phyloP scores from a whole-genome alignment of 257 asterid species.

The Solanum lycopersicoides region DNA sequence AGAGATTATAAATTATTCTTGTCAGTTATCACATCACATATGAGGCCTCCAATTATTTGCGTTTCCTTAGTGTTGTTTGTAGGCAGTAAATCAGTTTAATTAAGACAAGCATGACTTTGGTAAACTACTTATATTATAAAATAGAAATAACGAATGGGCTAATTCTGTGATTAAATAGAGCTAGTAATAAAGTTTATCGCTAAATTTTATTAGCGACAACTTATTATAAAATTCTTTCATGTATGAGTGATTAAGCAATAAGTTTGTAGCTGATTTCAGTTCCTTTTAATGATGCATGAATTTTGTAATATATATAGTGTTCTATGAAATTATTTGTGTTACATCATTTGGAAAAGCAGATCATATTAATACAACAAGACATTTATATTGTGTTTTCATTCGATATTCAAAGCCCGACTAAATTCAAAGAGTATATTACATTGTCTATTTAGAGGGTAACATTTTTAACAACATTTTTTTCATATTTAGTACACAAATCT shows the following conservation, averaged over 20 bases:
- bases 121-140: background rate
- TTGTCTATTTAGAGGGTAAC: accelerated
- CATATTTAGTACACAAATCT: background rate
- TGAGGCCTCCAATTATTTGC: background rate
- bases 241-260: too few relatives aligned
- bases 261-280: too few relatives aligned
- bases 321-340: background rate
- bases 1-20: too few relatives aligned
- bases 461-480: accelerated
- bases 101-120: background rate
- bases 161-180: background rate
- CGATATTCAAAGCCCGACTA: accelerated
- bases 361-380: background rate
- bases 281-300: background rate
- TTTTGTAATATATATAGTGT: background rate
- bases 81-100: background rate
- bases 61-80: background rate
- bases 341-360: background rate
- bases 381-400: too few relatives aligned
- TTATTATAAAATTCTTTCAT: too few relatives aligned
- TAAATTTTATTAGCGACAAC: too few relatives aligned
- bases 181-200: background rate
- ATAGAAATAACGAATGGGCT: background rate
- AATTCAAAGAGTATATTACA: accelerated
- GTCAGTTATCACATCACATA: background rate